Evolutionary conservation across 768 basidiomycete genomes (phyloP), one percentile per base, ranked within the genome.

Genomic region (Basidioascus undulatus): DNA sequence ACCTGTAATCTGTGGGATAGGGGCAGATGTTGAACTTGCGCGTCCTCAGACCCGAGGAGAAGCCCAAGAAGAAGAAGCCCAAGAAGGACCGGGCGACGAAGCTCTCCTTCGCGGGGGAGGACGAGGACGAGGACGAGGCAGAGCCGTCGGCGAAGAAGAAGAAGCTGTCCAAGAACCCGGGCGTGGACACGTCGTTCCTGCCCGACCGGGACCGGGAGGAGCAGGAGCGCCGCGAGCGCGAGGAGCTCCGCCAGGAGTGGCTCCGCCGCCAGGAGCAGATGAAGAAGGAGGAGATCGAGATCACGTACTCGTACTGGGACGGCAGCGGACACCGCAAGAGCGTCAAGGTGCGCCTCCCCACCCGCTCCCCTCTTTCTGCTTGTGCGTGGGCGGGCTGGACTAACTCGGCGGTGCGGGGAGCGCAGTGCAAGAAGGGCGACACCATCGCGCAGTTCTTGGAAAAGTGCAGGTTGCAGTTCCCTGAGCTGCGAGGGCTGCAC

Each of bases 171-270:
- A 96, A 98, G 64, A 94, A 96, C 50, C 92, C 92, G 1, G 66
- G 76, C 33, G 92, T 96, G 24, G 92, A 96, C 53, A 98, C 92
- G 0, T 94, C 87, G 1, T 98, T 98, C 62, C 67, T 98, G 7
- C 92, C 92, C 1, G 92, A 98, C 57, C 71, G 92, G n/a, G 84
- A 87, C 19, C 76, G 92, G 10, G 92, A 98, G 54, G 86, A 87
- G 55, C 70, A 71, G 7, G 92, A 98, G 57, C 70, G 87, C 13
- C 68, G 68, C 44, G 76, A 86, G 56, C 66, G 89, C 30, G 92
- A 98, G 55, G 69, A 77, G 37, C 65, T 98, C 31, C 67, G 92
- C 2, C 67, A 83, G 44, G 73, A 92, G 57, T 98, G 87, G 86
- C 63, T 96, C 26, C 62, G 59, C 48, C 65, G 65, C 46, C 76